Evolutionary conservation across 2,329 filamentous ascomycete species (phyloP).

Genomic region (Fusarium goolgardi): DNA sequence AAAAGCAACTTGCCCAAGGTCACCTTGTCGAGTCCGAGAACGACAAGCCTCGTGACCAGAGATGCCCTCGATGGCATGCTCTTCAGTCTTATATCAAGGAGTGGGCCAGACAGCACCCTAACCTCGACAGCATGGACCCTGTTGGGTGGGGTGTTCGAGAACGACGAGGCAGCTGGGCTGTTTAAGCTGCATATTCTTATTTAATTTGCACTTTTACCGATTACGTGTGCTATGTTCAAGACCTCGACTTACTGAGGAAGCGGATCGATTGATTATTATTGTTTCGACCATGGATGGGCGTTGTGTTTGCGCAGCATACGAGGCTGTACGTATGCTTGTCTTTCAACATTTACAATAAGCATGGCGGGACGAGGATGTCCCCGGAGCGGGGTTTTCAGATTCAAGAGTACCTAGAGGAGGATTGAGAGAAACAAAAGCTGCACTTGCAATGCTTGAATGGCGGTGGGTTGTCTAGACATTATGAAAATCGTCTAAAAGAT

Average conservation of each 20-base stretch:
- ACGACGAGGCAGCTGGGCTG: constrained; percentile 78
- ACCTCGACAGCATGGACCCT: constrained; percentile 70
- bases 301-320: constrained; percentile 28
- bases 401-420: constrained; percentile 9
- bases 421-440: constrained; percentile 6
- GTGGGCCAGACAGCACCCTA: constrained; percentile 89
- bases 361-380: constrained; percentile 31
- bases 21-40: constrained; percentile 73
- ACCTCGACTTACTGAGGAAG: constrained; percentile 1
- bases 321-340: constrained; percentile 11
- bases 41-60: constrained; percentile 59
- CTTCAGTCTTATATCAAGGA: constrained; percentile 85
- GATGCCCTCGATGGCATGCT: constrained; percentile 82
- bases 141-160: constrained; percentile 76
- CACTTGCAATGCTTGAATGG: constrained; percentile 1
- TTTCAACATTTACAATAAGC: constrained; percentile 25
- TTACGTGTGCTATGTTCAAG: constrained; percentile 4
- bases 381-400: constrained; percentile 19
- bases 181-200: constrained; percentile 54
- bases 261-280: constrained; percentile 12
- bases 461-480: constrained; percentile 26
- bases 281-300: constrained; percentile 34
- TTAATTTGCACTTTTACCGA: constrained; percentile 7
- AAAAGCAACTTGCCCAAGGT: constrained; percentile 70
- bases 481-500: constrained; percentile 19